Evolutionary conservation across 2,329 filamentous ascomycete genomes (phyloP), one percentile per base, ranked within the genome.

Genomic region (Ceratocystis albifundus): DNA sequence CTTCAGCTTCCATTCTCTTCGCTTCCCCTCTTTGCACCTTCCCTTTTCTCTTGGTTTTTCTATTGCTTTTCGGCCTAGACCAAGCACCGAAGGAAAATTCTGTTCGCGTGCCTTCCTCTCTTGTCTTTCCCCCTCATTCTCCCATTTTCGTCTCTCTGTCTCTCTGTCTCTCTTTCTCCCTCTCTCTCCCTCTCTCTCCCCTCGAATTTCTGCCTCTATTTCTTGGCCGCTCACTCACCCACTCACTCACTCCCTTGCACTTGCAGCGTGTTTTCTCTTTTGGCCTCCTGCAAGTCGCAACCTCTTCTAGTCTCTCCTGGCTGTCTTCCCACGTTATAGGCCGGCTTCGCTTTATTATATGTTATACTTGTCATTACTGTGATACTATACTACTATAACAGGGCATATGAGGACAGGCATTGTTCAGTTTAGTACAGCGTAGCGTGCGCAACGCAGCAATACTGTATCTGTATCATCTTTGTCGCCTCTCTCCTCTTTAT

Each of bases 261-360:
- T n/a, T n/a, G n/a, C n/a, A 22, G n/a, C 15, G n/a, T 5, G 6
- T n/a, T 22, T 50, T 22, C 46, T n/a, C 6, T 50, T n/a, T 50
- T 50, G 12, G n/a, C 22, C 46, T 50, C 46, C 46, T 50, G 6
- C n/a, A 20, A 20, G n/a, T 22, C 22, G 22, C 46, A 20, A 61
- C 45, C 8, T 64, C 44, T 30, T 61, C 69, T 68, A 59, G 45
- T 66, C 68, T 69, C 66, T 65, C 66, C 68, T 48, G 17, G 30
- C 61, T 63, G 67, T 20, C 61, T 61, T 30, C 6, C 48, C 45
- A 36, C 50, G 48, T 65, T 67, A 64, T 63, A 61, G 25, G 55
- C 64, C 28, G 65, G 32, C 66, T 30, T 62, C 50, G 41, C 28
- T 66, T 46, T 66, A 44, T 45, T 36, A 36, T 36, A 59, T n/a